Base-by-base conservation (phyloP, 371 early-diverging fungal species). In the Mortierella sp. region DNA sequence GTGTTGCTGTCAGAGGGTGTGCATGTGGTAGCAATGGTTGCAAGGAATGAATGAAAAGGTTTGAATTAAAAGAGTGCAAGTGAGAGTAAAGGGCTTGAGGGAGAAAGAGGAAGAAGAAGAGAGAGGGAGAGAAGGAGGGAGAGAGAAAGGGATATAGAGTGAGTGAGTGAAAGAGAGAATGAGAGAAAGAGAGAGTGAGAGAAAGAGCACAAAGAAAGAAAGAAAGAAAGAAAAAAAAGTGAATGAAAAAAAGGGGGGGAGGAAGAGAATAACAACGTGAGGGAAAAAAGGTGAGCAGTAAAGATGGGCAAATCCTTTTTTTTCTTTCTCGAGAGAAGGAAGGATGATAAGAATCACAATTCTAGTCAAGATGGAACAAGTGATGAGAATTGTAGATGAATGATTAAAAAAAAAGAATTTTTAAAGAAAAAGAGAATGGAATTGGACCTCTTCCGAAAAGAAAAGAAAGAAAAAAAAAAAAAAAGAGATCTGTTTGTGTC, bases 101-200 rank as follows among this genome's bases (percentile, higher is more conserved):
- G 37, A 51, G 61, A 45, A 61, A 42, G 34, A n/a, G 51, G 19
- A 40, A 28, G 57, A 31, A 47, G 31, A 45, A 34, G 31, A 55
- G 56, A 31, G 34, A 19, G 31, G 6, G 32, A 42, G 19, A 43
- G 61, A 28, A 23, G 34, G 22, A 19, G 51, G 10, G 35, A 6
- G 10, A 51, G 32, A 42, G 65, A 63, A 58, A 32, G 28, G 15
- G 59, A n/a, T 49, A n/a, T 17, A 17, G 61, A 53, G 26, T 56
- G n/a, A 17, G 34, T 42, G 40, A 37, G 31, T 54, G 55, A 0
- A 62, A 64, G 60, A 43, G 22, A 9, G 61, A 15, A 54, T 32
- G 37, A 34, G 47, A 32, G 37, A 22, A n/a, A 22, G 45, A 15
- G 29, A 37, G 32, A 4, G n/a, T 61, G 23, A 4, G 47, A 51